phyloP scores from a whole-genome alignment of 495 filamentous ascomycete species.

The Hamigera avellanea region DNA sequence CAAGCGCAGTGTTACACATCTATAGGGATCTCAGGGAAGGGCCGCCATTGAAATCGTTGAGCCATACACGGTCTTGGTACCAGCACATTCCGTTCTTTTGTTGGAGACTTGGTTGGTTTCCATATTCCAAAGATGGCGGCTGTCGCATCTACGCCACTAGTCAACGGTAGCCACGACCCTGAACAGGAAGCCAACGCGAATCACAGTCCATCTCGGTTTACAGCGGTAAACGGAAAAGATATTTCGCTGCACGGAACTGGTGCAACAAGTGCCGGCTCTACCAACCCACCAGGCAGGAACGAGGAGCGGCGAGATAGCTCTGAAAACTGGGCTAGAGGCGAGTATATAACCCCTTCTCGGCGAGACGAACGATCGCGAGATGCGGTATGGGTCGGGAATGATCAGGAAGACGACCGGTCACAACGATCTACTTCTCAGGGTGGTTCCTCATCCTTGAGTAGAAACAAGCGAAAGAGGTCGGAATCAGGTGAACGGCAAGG shows the following conservation, averaged over 20 bases:
- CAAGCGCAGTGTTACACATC: no score
- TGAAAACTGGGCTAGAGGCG: slow-evolving; percentile 9
- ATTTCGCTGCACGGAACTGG: slow-evolving; percentile 7
- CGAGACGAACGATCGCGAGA: slow-evolving; percentile 13
- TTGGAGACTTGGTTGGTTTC: neutral
- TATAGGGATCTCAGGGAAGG: no score
- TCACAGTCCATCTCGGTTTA: slow-evolving; percentile 39
- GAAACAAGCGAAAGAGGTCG: slow-evolving; percentile 32
- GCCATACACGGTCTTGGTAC: no score
- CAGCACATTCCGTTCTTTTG: neutral
- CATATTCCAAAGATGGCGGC: slow-evolving; percentile 25
- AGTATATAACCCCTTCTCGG: slow-evolving; percentile 7
- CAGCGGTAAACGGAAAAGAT: slow-evolving; percentile 41
- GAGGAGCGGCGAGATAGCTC: slow-evolving; percentile 13
- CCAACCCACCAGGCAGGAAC: slow-evolving; percentile 8
- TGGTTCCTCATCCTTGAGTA: slow-evolving; percentile 11
- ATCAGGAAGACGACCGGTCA: slow-evolving; percentile 15
- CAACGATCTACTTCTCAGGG: slow-evolving; percentile 16
- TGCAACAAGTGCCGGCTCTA: slow-evolving; percentile 1
- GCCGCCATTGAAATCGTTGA: no score
- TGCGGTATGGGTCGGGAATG: slow-evolving; percentile 3
- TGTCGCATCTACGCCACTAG: slow-evolving; percentile 25
- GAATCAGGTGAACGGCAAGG: slow-evolving; percentile 22
- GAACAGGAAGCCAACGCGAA: slow-evolving; percentile 31
- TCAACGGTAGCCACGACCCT: slow-evolving; percentile 24